A percentile compares a stretch with the other conserved stretches of the same genome.
Evolutionary conservation across 1,139 yeast species (phyloP).

Genomic region (Blastobotrys proliferans): DNA sequence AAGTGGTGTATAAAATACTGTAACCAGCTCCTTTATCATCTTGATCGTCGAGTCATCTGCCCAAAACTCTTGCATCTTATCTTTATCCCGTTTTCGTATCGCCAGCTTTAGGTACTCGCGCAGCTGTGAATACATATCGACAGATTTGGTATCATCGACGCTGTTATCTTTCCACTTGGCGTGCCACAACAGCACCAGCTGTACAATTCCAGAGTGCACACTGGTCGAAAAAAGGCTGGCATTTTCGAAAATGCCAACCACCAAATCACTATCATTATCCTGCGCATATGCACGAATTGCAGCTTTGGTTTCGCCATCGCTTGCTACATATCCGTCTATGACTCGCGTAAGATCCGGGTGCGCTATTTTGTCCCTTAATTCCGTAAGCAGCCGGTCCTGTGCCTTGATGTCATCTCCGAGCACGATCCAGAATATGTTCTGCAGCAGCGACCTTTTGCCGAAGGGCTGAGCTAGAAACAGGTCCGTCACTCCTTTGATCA

Average conservation of each 20-base stretch:
- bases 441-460: slow-evolving; percentile 65
- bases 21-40: slow-evolving; percentile 64
- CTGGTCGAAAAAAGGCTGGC: not conserved
- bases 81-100: slow-evolving; percentile 70
- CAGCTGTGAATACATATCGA: slow-evolving; percentile 43
- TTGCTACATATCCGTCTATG: slow-evolving; percentile 30
- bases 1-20: slow-evolving; percentile 80
- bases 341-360: slow-evolving; percentile 30
- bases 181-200: slow-evolving; percentile 30
- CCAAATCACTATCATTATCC: slow-evolving; percentile 8
- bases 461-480: slow-evolving; percentile 75
- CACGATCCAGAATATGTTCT: slow-evolving; percentile 66
- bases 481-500: slow-evolving; percentile 73
- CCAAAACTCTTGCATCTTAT: slow-evolving; percentile 72
- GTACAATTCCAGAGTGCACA: slow-evolving; percentile 14
- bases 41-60: slow-evolving; percentile 74
- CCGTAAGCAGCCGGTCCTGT: slow-evolving; percentile 53
- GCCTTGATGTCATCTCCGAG: slow-evolving; percentile 74
- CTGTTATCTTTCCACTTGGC: slow-evolving; percentile 37
- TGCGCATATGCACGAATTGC: slow-evolving; percentile 13
- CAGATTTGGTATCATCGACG: slow-evolving; percentile 22
- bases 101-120: slow-evolving; percentile 62
- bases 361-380: slow-evolving; percentile 41
- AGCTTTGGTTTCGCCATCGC: slow-evolving; percentile 23
- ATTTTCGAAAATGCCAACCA: not conserved